Evolutionary conservation across 1,284 basidiomycete genomes (phyloP).

Genomic region (Naganishia sp.): DNA sequence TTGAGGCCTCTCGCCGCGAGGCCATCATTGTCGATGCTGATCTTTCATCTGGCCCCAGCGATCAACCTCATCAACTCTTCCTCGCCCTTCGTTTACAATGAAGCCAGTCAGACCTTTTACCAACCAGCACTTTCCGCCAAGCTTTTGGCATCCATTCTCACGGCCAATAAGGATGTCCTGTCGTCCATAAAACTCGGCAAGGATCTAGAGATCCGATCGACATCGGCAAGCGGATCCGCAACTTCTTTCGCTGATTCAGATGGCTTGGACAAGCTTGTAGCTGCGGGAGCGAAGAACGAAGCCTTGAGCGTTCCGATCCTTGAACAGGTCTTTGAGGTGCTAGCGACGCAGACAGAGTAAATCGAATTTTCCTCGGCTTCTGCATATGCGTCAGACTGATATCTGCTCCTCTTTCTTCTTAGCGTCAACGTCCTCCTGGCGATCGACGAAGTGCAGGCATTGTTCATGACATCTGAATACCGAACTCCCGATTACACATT

Average conservation of each 20-base stretch:
- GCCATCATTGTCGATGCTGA: not conserved
- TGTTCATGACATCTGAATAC: slow-evolving; percentile 74
- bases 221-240: slow-evolving; percentile 3
- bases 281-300: slow-evolving; percentile 62
- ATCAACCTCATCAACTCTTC: slow-evolving; percentile 77
- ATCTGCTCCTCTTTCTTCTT: not conserved
- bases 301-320: slow-evolving; percentile 66
- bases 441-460: slow-evolving; percentile 80
- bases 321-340: slow-evolving; percentile 64
- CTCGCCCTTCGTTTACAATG: slow-evolving; percentile 71
- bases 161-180: slow-evolving; percentile 50
- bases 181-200: slow-evolving; percentile 47
- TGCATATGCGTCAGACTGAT: not conserved
- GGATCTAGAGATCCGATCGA: slow-evolving; percentile 50
- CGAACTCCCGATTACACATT: slow-evolving; percentile 72
- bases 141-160: slow-evolving; percentile 48
- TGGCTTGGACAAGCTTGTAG: slow-evolving; percentile 63
- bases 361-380: slow-evolving; percentile 38
- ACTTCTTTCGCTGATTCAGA: slow-evolving; percentile 59
- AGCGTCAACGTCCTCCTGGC: slow-evolving; percentile 77
- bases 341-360: slow-evolving; percentile 69
- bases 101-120: slow-evolving; percentile 72
- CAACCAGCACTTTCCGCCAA: slow-evolving; percentile 62
- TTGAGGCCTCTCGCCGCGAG: not conserved
- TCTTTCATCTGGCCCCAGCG: slow-evolving; percentile 53